phyloP scores from a whole-genome alignment of 306 rosid species.

The Pterocarpus santalinus region DNA sequence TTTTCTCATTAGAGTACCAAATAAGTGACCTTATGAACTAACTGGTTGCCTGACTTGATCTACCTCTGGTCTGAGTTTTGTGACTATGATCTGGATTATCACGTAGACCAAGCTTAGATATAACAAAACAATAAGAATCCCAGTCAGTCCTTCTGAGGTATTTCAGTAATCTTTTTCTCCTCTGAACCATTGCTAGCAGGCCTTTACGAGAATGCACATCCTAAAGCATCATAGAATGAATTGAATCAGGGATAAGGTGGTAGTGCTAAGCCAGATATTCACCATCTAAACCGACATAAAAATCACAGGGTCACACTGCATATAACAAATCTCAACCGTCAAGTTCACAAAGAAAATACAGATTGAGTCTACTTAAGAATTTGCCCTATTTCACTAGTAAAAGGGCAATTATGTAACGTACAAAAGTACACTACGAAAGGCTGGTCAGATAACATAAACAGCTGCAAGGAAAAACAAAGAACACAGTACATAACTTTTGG shows the following conservation, averaged over 20 bases:
- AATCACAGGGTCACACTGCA: background rate
- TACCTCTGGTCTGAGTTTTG: background rate
- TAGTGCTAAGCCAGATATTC: background rate
- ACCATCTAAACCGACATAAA: slow-evolving; percentile 5
- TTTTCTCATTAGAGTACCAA: background rate
- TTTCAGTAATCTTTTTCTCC: slow-evolving; percentile 79
- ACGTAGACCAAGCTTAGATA: slow-evolving; percentile 81
- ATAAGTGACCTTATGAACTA: background rate
- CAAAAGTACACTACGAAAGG: background rate
- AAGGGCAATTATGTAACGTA: background rate
- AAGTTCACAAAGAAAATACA: slow-evolving; percentile 18
- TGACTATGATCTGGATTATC: slow-evolving; percentile 76
- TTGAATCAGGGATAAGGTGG: slow-evolving; percentile 32
- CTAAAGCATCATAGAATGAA: slow-evolving; percentile 51
- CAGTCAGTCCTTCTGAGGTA: slow-evolving; percentile 94
- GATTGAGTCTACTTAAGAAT: background rate
- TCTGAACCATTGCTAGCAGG: slow-evolving; percentile 86
- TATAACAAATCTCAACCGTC: background rate
- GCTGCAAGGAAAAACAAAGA: background rate
- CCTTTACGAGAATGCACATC: slow-evolving; percentile 96
- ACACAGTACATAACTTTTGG: too few species aligned
- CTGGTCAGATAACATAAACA: slow-evolving; percentile 12
- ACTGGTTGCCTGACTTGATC: background rate
- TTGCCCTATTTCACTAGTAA: background rate
- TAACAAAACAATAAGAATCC: slow-evolving; percentile 91